phyloP scores from a whole-genome alignment of 1,284 basidiomycete species.

The Phellopilus nigrolimitatus region DNA sequence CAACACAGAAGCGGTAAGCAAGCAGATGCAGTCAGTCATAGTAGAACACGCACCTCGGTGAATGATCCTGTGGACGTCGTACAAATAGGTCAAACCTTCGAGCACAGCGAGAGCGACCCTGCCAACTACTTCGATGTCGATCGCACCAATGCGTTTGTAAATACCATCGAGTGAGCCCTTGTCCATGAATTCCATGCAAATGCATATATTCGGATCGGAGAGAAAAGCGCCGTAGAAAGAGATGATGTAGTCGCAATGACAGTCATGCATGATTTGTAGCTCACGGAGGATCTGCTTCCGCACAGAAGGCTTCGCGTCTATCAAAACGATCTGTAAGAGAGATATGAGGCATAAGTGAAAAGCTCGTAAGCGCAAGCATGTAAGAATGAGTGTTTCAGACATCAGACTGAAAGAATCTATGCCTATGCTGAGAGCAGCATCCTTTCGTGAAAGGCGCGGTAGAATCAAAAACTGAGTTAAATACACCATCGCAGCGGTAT shows the following conservation, averaged over 20 bases:
- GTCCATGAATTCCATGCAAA: constrained; percentile 99
- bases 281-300: constrained; percentile 97
- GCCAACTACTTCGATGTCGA: constrained; percentile 86
- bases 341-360: not conserved
- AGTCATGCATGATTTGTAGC: constrained; percentile 98
- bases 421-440: too few species aligned
- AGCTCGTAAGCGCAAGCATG: not conserved
- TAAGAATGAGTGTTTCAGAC: too few species aligned
- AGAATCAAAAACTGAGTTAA: not conserved
- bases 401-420: too few species aligned
- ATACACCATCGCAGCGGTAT: not conserved
- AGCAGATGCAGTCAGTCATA: not conserved
- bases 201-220: constrained; percentile 95
- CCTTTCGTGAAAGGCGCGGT: too few species aligned
- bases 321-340: constrained; percentile 79
- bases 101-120: constrained; percentile 92
- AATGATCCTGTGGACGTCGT: constrained; percentile 98
- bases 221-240: constrained; percentile 96
- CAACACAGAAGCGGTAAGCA: too few species aligned
- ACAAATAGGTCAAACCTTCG: constrained; percentile 94
- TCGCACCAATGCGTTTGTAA: constrained; percentile 89
- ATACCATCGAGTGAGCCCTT: constrained; percentile 87
- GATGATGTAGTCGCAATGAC: constrained; percentile 89
- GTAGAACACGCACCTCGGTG: constrained; percentile 75
- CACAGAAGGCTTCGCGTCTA: constrained; percentile 96